These are phyloP conservation scores for Boletus patriciae DNA, from an alignment of 768 basidiomycete species.

Conservation along the genomic window DNA sequence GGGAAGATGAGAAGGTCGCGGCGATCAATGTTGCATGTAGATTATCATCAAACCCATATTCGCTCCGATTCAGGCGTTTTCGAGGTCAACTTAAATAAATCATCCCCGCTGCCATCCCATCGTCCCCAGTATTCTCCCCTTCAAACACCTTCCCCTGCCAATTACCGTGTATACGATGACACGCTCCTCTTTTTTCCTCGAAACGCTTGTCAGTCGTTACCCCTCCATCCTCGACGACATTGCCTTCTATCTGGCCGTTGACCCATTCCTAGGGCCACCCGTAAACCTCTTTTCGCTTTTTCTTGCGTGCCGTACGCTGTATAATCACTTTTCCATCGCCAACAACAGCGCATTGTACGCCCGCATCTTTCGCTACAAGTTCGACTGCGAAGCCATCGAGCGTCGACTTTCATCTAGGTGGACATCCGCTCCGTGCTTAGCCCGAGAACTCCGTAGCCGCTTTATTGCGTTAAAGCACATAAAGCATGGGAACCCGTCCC, in stretches of 20 bases:
- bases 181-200: slow-evolving; percentile 14
- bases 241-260: slow-evolving; percentile 40
- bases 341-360: slow-evolving; percentile 44
- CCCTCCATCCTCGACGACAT: slow-evolving; percentile 39
- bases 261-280: slow-evolving; percentile 47
- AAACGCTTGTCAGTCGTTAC: slow-evolving; percentile 14
- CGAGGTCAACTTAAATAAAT: slow-evolving; percentile 29
- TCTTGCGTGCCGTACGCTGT: slow-evolving; percentile 39
- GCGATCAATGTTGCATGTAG: slow-evolving; percentile 38
- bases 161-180: not conserved
- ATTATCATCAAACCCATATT: slow-evolving; percentile 38
- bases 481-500: slow-evolving; percentile 24
- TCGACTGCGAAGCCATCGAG: slow-evolving; percentile 41
- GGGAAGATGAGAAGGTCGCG: slow-evolving; percentile 33
- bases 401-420: slow-evolving; percentile 42
- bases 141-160: not conserved
- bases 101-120: slow-evolving; percentile 14
- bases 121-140: slow-evolving; percentile 3
- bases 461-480: slow-evolving; percentile 44
- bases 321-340: slow-evolving; percentile 36
- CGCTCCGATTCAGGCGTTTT: slow-evolving; percentile 30
- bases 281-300: slow-evolving; percentile 37
- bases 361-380: slow-evolving; percentile 45
- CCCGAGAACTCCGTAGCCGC: slow-evolving; percentile 46
- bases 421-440: slow-evolving; percentile 38